phyloP scores from a whole-genome alignment of 441 rosid species.

The Erodium texanum region DNA sequence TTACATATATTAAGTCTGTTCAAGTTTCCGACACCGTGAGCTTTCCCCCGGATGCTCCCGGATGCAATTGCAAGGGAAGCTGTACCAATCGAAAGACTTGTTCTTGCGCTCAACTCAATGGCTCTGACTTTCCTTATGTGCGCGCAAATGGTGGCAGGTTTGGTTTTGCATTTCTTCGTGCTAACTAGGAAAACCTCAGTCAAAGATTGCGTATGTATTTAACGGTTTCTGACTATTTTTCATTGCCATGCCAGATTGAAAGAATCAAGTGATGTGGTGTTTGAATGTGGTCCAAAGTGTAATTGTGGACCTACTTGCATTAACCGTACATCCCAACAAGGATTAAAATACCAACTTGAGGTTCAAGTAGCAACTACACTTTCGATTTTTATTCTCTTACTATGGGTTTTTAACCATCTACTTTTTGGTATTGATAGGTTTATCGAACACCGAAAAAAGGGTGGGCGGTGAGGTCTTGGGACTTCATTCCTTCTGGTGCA shows the following conservation, averaged over 20 bases:
- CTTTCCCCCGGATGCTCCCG: conserved; percentile 28
- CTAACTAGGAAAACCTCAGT: background rate
- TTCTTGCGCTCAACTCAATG: conserved; percentile 49
- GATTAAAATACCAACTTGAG: conserved; percentile 43
- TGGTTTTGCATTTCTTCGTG: conserved; percentile 6
- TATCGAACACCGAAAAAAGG: conserved; percentile 43
- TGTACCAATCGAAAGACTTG: conserved; percentile 37
- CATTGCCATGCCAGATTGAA: conserved; percentile 27
- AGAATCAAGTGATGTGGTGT: conserved; percentile 50
- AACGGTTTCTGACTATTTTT: conserved; percentile 2
- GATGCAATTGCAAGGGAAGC: conserved; percentile 43
- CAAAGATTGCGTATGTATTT: conserved; percentile 4
- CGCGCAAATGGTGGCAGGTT: conserved; percentile 40
- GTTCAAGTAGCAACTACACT: conserved; percentile 19
- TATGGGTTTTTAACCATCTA: background rate
- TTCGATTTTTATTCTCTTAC: conserved; percentile 5
- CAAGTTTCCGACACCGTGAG: conserved; percentile 28
- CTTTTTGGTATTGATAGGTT: conserved; percentile 27
- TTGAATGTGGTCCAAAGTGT: conserved; percentile 59
- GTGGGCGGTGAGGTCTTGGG: conserved; percentile 57
- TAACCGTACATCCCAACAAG: conserved; percentile 45
- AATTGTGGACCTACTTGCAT: conserved; percentile 48
- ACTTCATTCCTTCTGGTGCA: conserved; percentile 55
- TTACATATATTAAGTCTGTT: conserved; percentile 31
- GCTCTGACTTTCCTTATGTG: conserved; percentile 47